Percentiles rank a stretch among this genome's conserved stretches.
Conservation (phyloP, 441 rosid species). For the Mallotus repandus region DNA sequence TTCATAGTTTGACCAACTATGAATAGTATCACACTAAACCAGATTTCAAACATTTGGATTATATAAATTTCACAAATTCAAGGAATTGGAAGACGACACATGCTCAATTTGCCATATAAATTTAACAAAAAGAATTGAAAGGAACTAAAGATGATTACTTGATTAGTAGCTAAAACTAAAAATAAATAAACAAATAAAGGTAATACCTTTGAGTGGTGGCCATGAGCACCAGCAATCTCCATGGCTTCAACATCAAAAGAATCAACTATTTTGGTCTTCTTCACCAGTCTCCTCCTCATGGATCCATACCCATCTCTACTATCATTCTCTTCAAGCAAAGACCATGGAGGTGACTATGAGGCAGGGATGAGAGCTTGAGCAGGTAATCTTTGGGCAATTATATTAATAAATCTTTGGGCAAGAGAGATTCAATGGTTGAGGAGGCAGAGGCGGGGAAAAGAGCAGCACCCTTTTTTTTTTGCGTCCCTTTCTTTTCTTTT, state of each 20-base stretch:
- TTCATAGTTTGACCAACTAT: background rate
- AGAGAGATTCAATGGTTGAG: too few relatives aligned
- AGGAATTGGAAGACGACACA: background rate
- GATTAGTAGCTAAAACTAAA: conserved; percentile 42
- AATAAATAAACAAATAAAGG: background rate
- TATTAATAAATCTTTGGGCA: too few relatives aligned
- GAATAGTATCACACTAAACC: background rate
- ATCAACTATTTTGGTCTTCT: conserved; percentile 70
- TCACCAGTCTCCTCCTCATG: conserved; percentile 72
- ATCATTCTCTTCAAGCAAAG: conserved; percentile 40
- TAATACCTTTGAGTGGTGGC: conserved; percentile 55
- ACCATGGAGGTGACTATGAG: conserved; percentile 35
- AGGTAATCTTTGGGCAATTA: too few relatives aligned
- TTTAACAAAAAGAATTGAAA: background rate
- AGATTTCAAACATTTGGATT: too few relatives aligned
- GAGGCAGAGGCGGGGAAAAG: too few relatives aligned
- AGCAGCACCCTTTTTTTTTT: too few relatives aligned
- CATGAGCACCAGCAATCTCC: conserved; percentile 64
- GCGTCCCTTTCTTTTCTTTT: too few relatives aligned
- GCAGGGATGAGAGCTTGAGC: too few relatives aligned
- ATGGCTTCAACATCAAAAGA: conserved; percentile 97
- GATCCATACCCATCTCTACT: conserved; percentile 50
- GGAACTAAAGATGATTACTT: background rate
- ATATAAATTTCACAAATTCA: background rate
- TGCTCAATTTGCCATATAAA: too few relatives aligned